phyloP scores from a whole-genome alignment of 768 basidiomycete genomes.

The Podaxis sp. region DNA sequence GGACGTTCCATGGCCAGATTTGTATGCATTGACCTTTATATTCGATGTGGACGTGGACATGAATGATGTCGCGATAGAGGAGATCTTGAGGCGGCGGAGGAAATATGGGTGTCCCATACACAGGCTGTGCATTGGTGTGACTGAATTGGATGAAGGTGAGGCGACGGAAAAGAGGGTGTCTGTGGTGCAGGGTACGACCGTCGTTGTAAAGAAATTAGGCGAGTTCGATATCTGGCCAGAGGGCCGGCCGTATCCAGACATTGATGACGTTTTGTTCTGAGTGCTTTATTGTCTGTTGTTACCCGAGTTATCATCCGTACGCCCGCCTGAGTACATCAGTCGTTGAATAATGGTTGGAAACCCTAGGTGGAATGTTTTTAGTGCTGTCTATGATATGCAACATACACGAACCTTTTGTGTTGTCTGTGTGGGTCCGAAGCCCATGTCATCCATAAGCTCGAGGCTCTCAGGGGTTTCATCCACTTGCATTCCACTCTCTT shows the following conservation, averaged over 20 bases:
- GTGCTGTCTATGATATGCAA: not conserved
- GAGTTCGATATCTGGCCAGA: constrained; percentile 28
- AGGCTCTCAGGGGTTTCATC: constrained; percentile 24
- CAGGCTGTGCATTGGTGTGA: constrained; percentile 25
- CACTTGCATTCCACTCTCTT: constrained; percentile 17
- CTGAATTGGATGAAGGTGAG: constrained; percentile 15
- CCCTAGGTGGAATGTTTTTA: constrained; percentile 20
- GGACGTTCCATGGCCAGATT: constrained; percentile 29
- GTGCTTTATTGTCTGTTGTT: not conserved
- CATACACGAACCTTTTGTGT: constrained; percentile 27
- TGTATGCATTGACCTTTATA: constrained; percentile 28
- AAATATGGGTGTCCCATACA: constrained; percentile 23
- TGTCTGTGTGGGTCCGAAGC: constrained; percentile 37
- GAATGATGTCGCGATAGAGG: constrained; percentile 21
- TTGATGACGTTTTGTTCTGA: constrained; percentile 27
- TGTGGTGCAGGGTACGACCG: not conserved
- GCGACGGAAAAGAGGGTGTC: not conserved
- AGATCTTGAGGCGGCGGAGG: constrained; percentile 22
- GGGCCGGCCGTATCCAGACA: constrained; percentile 21
- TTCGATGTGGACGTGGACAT: constrained; percentile 22
- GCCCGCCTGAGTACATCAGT: constrained; percentile 22
- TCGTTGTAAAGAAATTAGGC: constrained; percentile 22
- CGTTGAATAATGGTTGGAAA: constrained; percentile 50
- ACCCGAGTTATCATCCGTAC: not conserved
- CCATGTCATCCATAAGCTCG: constrained; percentile 31